Conservation (phyloP, 1,284 basidiomycete genomes). For the Leccinum subatratum region DNA sequence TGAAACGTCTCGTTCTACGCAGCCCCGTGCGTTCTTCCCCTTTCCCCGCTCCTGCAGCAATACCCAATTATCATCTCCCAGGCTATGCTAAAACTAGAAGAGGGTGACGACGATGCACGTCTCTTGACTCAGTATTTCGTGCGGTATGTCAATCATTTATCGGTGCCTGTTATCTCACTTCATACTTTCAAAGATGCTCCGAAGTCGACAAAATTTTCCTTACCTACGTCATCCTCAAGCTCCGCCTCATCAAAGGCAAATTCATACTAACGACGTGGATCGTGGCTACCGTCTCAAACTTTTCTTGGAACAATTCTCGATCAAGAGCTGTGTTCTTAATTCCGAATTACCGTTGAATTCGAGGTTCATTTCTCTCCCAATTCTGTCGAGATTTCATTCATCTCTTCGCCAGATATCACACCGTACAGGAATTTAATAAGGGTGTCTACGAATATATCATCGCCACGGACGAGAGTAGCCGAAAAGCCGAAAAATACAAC, state of each 20-base stretch:
- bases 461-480: slow-evolving; percentile 86
- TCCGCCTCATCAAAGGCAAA: slow-evolving; percentile 94
- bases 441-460: slow-evolving; percentile 99
- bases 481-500: slow-evolving; percentile 51
- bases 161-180: background rate
- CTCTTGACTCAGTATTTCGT: slow-evolving; percentile 86
- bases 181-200: slow-evolving; percentile 54
- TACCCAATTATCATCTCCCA: slow-evolving; percentile 35
- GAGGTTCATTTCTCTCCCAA: slow-evolving; percentile 39
- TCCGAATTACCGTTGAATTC: slow-evolving; percentile 95
- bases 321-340: slow-evolving; percentile 95
- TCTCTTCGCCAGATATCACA: slow-evolving; percentile 69
- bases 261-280: slow-evolving; percentile 95
- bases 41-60: background rate
- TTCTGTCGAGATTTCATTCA: slow-evolving; percentile 6
- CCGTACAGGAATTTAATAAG: slow-evolving; percentile 98
- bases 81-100: slow-evolving; percentile 83
- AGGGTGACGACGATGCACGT: slow-evolving; percentile 74
- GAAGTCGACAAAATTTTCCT: slow-evolving; percentile 96
- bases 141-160: slow-evolving; percentile 39
- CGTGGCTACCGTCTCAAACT: slow-evolving; percentile 92
- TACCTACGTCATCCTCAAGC: slow-evolving; percentile 90
- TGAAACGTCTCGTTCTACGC: slow-evolving; percentile 84
- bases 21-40: slow-evolving; percentile 65
- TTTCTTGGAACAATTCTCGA: slow-evolving; percentile 96